phyloP scores from a whole-genome alignment of 768 basidiomycete genomes.

The Lanmaoa pseudosensibilis region DNA sequence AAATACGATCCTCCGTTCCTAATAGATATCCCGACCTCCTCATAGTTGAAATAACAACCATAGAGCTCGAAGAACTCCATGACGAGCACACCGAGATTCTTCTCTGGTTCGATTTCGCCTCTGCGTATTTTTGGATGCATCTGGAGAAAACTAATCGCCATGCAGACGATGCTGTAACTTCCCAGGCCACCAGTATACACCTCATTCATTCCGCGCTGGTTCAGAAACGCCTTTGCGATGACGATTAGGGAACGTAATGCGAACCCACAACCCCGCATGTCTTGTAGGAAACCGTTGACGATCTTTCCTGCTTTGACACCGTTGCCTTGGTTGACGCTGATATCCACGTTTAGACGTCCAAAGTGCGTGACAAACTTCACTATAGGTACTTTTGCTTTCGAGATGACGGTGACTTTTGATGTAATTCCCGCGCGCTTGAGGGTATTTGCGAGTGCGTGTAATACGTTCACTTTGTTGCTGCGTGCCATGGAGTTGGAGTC shows the following conservation, averaged over 20 bases:
- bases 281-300: conserved; percentile 73
- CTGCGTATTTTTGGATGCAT: conserved; percentile 94
- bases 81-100: conserved; percentile 90
- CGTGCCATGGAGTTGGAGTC: conserved; percentile 74
- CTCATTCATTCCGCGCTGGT: conserved; percentile 92
- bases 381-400: conserved; percentile 94
- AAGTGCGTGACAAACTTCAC: conserved; percentile 88
- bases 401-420: conserved; percentile 80
- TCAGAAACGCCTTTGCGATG: conserved; percentile 87
- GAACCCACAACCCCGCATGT: conserved; percentile 54
- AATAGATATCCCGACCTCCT: conserved; percentile 85
- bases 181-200: conserved; percentile 96
- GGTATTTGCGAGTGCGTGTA: conserved; percentile 76
- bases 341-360: conserved; percentile 86
- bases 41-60: conserved; percentile 88
- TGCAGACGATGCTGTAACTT: conserved; percentile 90
- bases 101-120: conserved; percentile 82
- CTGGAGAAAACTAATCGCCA: conserved; percentile 93
- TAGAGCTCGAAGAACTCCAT: conserved; percentile 98
- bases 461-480: conserved; percentile 63
- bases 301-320: conserved; percentile 78
- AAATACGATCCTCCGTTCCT: conserved; percentile 89
- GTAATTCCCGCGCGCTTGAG: conserved; percentile 77
- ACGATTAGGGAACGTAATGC: conserved; percentile 83
- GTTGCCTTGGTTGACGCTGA: conserved; percentile 89